These are phyloP conservation scores for Antrodiella citrinella DNA, from an alignment of 768 basidiomycete genomes.

Conservation along the genomic window DNA sequence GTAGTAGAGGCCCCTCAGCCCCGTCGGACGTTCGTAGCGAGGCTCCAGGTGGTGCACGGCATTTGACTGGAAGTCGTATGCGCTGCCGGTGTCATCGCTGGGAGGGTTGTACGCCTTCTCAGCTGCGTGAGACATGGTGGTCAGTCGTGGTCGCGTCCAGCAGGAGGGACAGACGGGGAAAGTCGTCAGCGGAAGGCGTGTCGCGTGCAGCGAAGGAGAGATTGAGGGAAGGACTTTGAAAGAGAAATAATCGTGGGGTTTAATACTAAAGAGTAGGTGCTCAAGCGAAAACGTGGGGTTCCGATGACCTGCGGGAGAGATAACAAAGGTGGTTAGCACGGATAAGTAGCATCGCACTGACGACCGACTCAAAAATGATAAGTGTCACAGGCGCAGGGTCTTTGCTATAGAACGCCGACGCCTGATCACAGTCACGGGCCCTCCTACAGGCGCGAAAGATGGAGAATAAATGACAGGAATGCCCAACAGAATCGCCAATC, in stretches of 20 bases:
- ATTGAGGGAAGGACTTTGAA: background rate
- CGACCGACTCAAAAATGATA: background rate
- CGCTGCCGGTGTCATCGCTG: background rate
- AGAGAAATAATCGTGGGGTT: background rate
- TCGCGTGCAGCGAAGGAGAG: slow-evolving; percentile 1
- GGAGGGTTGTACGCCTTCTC: background rate
- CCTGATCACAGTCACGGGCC: background rate
- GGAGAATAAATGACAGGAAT: no score
- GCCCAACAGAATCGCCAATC: no score
- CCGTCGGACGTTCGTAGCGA: slow-evolving; percentile 26
- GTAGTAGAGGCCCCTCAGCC: slow-evolving; percentile 49
- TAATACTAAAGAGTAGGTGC: slow-evolving; percentile 1
- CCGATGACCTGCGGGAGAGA: background rate
- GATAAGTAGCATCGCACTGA: background rate
- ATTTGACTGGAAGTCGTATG: background rate
- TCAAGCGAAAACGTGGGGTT: background rate
- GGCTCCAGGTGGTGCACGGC: background rate
- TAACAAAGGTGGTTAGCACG: background rate
- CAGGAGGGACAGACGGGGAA: background rate
- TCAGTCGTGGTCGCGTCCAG: background rate
- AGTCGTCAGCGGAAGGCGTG: background rate
- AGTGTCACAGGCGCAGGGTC: slow-evolving; percentile 1
- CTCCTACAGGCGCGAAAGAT: background rate
- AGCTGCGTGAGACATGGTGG: background rate
- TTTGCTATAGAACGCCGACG: background rate